Conservation (phyloP, 176 grass and related monocot genomes). For the Musa beccarii region DNA sequence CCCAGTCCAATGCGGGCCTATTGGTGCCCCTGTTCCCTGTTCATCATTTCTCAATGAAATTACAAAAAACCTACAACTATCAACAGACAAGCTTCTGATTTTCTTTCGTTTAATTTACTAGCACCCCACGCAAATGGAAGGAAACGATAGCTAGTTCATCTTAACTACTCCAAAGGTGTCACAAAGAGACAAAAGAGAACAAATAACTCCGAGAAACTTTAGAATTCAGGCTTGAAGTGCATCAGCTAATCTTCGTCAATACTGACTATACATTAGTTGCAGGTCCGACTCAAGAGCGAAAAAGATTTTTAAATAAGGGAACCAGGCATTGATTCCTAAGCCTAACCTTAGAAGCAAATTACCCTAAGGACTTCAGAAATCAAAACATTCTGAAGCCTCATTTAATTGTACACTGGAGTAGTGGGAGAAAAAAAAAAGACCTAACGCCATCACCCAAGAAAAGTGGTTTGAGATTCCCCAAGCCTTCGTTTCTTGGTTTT, state of each 20-base stretch:
- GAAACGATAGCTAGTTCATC: neutral
- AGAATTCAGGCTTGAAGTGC: neutral
- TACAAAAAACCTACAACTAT: neutral
- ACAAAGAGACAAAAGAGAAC: neutral
- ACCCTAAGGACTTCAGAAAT: too few relatives aligned
- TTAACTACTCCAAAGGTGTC: neutral
- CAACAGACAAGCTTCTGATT: neutral
- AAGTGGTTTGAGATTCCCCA: too few relatives aligned
- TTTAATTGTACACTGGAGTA: too few relatives aligned
- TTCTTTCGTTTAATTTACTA: neutral
- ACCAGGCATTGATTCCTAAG: too few relatives aligned
- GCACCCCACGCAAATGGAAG: neutral
- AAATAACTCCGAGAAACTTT: neutral
- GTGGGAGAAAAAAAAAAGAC: too few relatives aligned
- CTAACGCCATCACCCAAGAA: too few relatives aligned
- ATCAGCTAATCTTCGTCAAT: neutral
- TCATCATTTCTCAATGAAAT: slow-evolving; percentile 7
- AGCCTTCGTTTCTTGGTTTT: too few relatives aligned
- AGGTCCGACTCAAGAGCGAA: too few relatives aligned
- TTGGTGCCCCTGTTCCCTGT: slow-evolving; percentile 56
- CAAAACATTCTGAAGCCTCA: too few relatives aligned
- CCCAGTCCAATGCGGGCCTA: slow-evolving; percentile 66
- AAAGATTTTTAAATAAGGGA: too few relatives aligned
- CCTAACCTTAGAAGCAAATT: too few relatives aligned
- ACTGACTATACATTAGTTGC: neutral